Conservation (phyloP, 1,139 yeast genomes). For the Saccharomycopsis hybrid region DNA sequence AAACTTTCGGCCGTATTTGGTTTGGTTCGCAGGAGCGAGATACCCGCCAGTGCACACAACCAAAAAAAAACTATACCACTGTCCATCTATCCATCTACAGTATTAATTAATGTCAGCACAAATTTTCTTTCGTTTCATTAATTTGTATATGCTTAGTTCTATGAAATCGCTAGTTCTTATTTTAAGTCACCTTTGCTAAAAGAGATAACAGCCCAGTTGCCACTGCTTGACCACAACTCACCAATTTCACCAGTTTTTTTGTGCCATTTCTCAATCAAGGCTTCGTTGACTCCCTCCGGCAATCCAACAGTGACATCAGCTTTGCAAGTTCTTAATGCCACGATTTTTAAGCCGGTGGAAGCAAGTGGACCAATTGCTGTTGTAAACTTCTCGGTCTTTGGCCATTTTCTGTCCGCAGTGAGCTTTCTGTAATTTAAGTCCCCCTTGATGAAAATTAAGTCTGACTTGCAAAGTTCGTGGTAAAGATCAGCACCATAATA, state of each 20-base stretch:
- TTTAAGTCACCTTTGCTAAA: conserved; percentile 26
- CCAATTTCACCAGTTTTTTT: conserved; percentile 55
- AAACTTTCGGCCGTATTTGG: too few species aligned
- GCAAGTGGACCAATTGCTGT: conserved; percentile 69
- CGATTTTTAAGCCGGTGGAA: conserved; percentile 47
- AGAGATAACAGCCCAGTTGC: conserved; percentile 88
- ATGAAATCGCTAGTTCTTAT: too few species aligned
- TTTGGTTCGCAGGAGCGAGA: too few species aligned
- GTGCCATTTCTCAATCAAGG: conserved; percentile 54
- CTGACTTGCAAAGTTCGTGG: conserved; percentile 47
- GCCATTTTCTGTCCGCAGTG: conserved; percentile 89
- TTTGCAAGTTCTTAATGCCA: conserved; percentile 86
- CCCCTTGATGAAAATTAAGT: conserved; percentile 83
- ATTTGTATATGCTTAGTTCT: too few species aligned
- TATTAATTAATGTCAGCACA: too few species aligned
- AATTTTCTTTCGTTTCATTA: too few species aligned
- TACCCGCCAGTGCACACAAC: too few species aligned
- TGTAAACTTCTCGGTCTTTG: conserved; percentile 65
- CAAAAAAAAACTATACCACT: too few species aligned
- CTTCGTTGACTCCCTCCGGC: conserved; percentile 62
- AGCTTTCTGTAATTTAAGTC: conserved; percentile 93
- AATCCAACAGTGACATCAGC: conserved; percentile 96
- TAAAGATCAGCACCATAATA: conserved; percentile 55
- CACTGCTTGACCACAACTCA: conserved; percentile 78
- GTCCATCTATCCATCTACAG: too few species aligned